phyloP scores from a whole-genome alignment of 257 asterid genomes.

The Schizonepeta tenuifolia region DNA sequence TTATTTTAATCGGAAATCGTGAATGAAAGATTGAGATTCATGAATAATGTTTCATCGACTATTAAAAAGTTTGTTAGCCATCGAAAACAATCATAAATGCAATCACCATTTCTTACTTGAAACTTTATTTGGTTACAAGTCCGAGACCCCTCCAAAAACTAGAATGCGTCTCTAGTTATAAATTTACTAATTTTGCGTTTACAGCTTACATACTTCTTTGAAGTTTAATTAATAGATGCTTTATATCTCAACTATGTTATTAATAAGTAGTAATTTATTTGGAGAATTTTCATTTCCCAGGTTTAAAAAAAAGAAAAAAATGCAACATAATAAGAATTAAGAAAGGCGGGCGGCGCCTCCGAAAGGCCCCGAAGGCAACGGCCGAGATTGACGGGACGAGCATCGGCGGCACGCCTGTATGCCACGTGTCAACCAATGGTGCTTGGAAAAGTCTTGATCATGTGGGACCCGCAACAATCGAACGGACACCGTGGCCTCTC shows the following conservation, averaged over 20 bases:
- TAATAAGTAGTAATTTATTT: background rate
- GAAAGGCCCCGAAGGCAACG: conserved; percentile 40
- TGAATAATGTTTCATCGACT: too few species aligned
- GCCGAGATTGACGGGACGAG: conserved; percentile 60
- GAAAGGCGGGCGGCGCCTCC: conserved; percentile 51
- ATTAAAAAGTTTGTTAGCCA: background rate
- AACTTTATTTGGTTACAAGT: background rate
- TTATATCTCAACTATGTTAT: background rate
- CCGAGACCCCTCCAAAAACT: too few species aligned
- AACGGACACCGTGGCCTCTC: conserved; percentile 32
- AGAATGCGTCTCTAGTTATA: background rate
- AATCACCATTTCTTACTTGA: conserved; percentile 6
- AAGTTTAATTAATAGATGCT: background rate
- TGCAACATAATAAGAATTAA: too few species aligned
- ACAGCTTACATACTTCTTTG: background rate
- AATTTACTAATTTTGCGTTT: background rate
- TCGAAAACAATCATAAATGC: background rate
- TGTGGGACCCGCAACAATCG: conserved; percentile 40
- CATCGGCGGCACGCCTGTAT: background rate
- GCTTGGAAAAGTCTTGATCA: background rate
- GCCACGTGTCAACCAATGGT: conserved; percentile 32
- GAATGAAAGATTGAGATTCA: too few species aligned
- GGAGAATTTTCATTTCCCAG: background rate
- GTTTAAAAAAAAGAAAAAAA: too few species aligned
- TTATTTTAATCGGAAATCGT: too few species aligned